Base-by-base conservation (phyloP, 768 basidiomycete genomes). In the Tulasnella calospora region DNA sequence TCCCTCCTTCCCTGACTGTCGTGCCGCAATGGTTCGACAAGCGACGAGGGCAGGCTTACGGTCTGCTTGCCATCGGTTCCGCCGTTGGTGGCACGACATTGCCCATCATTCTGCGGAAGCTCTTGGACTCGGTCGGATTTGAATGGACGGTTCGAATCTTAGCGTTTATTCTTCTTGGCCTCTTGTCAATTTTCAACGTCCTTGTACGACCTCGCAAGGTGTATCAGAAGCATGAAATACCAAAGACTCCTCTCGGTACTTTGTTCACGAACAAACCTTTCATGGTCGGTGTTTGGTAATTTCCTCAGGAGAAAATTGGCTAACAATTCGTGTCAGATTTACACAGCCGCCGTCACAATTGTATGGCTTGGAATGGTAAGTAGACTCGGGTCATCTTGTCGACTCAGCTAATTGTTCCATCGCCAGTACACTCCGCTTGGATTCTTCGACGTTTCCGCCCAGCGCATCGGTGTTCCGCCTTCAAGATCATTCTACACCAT, bases 231-330 rank as follows among this genome's bases (percentile, higher is more conserved):
- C 90, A 3, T 84, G 91, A 0, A 89, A 89, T 0, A 88, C 90
- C 0, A 84, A 83, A 17, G 86, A 89, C 71, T 84, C 86, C 6
- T 83, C 85, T 76, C 9, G 90, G 90, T 5, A 90, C 91, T 19
- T 81, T 94, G 30, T 85, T 92, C 61, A 90, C 90, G 80, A 84
- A 86, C 72, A 79, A 81, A 10, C 87, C 88, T 19, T 90, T 90
- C 83, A 88, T 85, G 81, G 87, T 86, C 0, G 83, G 85, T 73
- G 27, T 23, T 19, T 19, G 0, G 4, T 17, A 4, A 19, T 17
- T 0, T 84, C 33, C 15, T 67, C 30, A n/a, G 0, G 9, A 36
- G 17, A 7, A 33, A 81, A 35, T 71, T 74, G 67, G 30, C 30
- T 67, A 19, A 67, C 15, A 17, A 78, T 80, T 30, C 27, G 17